Conservation (phyloP, 495 filamentous ascomycete genomes). For the Neurospora tetrasperma region DNA sequence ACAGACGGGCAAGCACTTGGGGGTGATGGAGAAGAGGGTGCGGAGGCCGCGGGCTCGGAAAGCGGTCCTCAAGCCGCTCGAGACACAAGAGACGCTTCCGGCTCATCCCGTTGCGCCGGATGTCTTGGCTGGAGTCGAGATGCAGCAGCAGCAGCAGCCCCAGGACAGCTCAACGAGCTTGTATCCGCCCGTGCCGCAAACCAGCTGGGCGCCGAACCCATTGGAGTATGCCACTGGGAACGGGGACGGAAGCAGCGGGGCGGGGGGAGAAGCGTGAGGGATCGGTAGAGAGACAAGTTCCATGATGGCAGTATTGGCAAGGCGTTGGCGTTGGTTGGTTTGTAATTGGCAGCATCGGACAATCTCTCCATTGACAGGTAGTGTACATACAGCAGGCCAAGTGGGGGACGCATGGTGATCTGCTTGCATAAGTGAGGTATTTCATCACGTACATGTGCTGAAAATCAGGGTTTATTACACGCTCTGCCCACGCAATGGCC, state of each 20-base stretch:
- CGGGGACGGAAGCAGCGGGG: background rate
- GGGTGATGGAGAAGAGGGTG: background rate
- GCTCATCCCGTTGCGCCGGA: background rate
- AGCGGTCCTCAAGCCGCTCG: background rate
- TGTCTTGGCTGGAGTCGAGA: background rate
- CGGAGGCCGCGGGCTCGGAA: background rate
- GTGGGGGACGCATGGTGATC: background rate
- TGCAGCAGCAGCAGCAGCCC: background rate
- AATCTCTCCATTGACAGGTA: background rate
- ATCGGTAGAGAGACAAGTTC: background rate
- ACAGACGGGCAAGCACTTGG: constrained; percentile 12
- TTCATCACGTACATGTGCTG: background rate
- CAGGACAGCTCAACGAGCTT: background rate
- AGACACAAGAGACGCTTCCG: background rate
- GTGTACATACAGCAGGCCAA: background rate
- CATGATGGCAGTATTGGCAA: background rate
- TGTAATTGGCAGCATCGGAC: background rate
- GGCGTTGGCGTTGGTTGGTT: background rate
- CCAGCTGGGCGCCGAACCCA: background rate
- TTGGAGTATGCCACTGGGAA: background rate
- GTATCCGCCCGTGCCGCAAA: background rate
- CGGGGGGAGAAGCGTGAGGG: background rate
- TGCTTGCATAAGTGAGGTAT: background rate
- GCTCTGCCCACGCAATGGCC: background rate
- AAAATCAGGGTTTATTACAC: background rate